These are phyloP conservation scores for Fusarium sp. DNA, from an alignment of 2,329 filamentous ascomycete species.

Conservation along the genomic window DNA sequence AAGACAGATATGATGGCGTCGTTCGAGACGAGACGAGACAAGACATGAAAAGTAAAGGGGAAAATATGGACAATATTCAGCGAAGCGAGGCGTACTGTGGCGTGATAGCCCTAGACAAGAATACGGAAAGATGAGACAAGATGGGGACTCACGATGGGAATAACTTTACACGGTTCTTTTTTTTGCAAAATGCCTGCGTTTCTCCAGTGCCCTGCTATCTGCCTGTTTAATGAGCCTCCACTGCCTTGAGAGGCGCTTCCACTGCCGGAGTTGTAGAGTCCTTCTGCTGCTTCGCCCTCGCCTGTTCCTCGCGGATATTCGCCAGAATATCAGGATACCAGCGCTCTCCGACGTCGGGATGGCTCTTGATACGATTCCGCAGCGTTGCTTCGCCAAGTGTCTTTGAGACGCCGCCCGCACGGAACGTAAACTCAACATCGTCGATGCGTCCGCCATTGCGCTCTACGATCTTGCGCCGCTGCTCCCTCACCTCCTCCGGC, in stretches of 20 bases:
- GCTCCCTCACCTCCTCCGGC: conserved; percentile 71
- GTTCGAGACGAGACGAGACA: conserved; percentile 14
- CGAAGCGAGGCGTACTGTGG: conserved; percentile 43
- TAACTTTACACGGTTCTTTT: conserved; percentile 39
- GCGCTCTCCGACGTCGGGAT: conserved; percentile 85
- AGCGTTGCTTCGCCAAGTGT: conserved; percentile 86
- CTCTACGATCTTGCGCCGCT: conserved; percentile 70
- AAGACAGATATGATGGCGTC: conserved; percentile 15
- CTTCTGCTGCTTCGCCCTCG: conserved; percentile 53
- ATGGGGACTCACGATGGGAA: conserved; percentile 33
- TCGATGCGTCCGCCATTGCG: conserved; percentile 70
- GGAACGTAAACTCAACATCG: conserved; percentile 90
- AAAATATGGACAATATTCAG: conserved; percentile 31
- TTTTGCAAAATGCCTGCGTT: conserved; percentile 18
- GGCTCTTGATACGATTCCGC: conserved; percentile 86
- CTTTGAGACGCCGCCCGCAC: conserved; percentile 73
- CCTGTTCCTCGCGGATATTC: conserved; percentile 70
- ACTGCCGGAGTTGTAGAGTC: conserved; percentile 37
- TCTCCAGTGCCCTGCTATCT: conserved; percentile 1
- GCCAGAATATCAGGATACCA: conserved; percentile 78
- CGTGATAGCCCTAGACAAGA: conserved; percentile 33
- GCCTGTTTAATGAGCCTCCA: conserved; percentile 50
- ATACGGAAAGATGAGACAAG: conserved; percentile 12
- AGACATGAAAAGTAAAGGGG: not conserved
- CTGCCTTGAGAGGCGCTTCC: conserved; percentile 41